phyloP scores from a whole-genome alignment of 169 alveolate genomes.

The Plasmodium coatneyi region DNA sequence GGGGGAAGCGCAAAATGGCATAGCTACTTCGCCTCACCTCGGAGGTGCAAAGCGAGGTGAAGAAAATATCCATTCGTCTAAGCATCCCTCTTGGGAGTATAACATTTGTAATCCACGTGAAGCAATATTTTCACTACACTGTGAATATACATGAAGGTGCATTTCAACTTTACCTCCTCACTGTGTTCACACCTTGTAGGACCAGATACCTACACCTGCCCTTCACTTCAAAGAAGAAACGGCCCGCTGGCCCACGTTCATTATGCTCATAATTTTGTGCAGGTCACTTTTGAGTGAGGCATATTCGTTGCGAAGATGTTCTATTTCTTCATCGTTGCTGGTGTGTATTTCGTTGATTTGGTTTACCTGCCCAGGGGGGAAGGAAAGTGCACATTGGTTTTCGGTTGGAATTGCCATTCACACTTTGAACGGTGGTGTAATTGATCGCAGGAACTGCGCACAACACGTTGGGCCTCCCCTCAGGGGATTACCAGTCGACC shows the following conservation, averaged over 20 bases:
- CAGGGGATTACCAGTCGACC: slow-evolving; percentile 24
- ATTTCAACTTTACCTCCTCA: neutral
- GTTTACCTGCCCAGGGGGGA: slow-evolving; percentile 11
- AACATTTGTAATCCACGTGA: neutral
- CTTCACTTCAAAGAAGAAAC: slow-evolving; percentile 43
- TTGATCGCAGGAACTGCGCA: neutral
- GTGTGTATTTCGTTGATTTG: slow-evolving; percentile 34
- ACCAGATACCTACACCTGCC: neutral
- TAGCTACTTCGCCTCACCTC: neutral
- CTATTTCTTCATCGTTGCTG: slow-evolving; percentile 22
- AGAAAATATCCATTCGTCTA: neutral
- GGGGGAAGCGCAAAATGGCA: too few species aligned
- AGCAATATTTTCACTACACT: neutral
- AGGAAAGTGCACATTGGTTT: neutral
- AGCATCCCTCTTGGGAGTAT: neutral
- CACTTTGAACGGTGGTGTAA: neutral
- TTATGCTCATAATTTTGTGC: slow-evolving; percentile 30
- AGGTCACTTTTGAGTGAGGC: slow-evolving; percentile 32
- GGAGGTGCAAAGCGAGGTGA: neutral
- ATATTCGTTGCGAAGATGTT: slow-evolving; percentile 31
- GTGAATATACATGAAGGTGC: neutral
- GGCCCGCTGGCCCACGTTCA: slow-evolving; percentile 44
- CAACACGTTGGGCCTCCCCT: neutral
- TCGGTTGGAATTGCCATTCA: neutral
- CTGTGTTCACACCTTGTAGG: neutral